Evolutionary conservation across 2,329 filamentous ascomycete species (phyloP).

Genomic region (Trichoderma sp.): DNA sequence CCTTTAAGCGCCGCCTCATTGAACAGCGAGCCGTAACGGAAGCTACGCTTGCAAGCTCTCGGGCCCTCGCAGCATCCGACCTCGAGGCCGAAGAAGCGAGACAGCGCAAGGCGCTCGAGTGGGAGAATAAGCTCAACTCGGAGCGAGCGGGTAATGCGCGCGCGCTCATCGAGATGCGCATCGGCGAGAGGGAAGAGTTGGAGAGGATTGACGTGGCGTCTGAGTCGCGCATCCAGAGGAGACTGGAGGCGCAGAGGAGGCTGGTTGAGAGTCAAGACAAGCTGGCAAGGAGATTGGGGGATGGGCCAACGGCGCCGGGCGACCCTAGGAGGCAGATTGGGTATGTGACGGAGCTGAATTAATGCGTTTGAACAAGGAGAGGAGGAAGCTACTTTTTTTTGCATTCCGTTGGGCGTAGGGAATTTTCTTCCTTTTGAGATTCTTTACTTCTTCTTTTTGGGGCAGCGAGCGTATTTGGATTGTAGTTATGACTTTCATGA

Average conservation of each 20-base stretch:
- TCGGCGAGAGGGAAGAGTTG: conserved; percentile 56
- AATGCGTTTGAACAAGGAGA: conserved; percentile 5
- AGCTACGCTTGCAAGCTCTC: conserved; percentile 49
- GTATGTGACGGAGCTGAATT: conserved; percentile 59
- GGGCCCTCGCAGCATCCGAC: conserved; percentile 53
- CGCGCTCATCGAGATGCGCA: conserved; percentile 53
- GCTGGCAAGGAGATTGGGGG: conserved; percentile 50
- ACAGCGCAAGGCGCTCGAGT: conserved; percentile 52
- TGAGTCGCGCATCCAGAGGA: conserved; percentile 50
- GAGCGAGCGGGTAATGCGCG: conserved; percentile 54
- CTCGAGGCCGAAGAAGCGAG: conserved; percentile 49
- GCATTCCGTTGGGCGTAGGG: not conserved
- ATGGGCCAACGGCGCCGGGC: conserved; percentile 36
- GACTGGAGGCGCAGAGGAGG: conserved; percentile 57
- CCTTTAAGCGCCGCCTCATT: conserved; percentile 44
- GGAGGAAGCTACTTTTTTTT: not conserved
- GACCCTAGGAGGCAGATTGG: conserved; percentile 56
- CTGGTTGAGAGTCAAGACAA: conserved; percentile 54
- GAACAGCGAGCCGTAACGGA: conserved; percentile 55
- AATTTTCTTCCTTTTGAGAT: not conserved
- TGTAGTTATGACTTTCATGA: not conserved
- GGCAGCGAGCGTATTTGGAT: not conserved
- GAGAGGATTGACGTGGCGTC: conserved; percentile 53
- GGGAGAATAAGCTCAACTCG: conserved; percentile 52
- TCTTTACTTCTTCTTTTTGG: not conserved